A percentile compares a stretch with the other conserved stretches of the same genome.
These are phyloP conservation scores for Polygonum maritimum DNA, from an alignment of 148 eudicot genomes.

Conservation along the genomic window DNA sequence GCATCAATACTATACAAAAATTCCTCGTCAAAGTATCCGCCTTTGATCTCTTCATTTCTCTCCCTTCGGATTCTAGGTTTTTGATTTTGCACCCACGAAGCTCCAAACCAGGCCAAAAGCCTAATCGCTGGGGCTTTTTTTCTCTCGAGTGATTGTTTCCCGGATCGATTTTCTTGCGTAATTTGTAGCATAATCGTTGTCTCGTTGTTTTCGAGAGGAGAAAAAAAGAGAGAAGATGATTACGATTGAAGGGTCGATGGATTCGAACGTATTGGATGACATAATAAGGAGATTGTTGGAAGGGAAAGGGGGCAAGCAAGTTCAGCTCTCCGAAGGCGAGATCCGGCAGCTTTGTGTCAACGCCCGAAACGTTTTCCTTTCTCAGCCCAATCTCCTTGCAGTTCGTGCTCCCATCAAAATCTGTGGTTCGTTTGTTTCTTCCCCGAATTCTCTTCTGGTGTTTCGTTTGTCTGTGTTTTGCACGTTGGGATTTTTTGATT, in stretches of 20 bases:
- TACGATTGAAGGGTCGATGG: conserved; percentile 82
- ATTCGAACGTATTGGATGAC: conserved; percentile 43
- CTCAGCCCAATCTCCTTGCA: conserved; percentile 53
- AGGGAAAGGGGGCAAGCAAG: conserved; percentile 59
- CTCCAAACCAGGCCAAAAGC: neutral
- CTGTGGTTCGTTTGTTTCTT: conserved; percentile 33
- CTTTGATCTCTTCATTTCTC: conserved; percentile 1
- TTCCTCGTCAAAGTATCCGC: conserved; percentile 4
- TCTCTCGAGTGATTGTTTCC: neutral
- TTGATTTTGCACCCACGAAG: conserved; percentile 1
- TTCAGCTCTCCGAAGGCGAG: conserved; percentile 56
- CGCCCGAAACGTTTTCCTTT: conserved; percentile 59
- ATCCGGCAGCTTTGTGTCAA: conserved; percentile 71
- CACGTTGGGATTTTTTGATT: neutral
- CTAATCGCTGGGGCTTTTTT: neutral
- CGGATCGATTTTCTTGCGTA: neutral
- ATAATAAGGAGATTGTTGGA: conserved; percentile 55
- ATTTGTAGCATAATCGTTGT: neutral
- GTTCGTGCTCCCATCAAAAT: conserved; percentile 54
- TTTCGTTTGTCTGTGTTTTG: neutral
- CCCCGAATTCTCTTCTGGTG: neutral
- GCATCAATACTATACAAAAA: conserved; percentile 11
- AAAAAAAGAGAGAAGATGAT: conserved; percentile 34
- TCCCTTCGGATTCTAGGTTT: neutral
- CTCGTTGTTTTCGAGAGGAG: neutral